Evolutionary conservation across 2,329 filamentous ascomycete species (phyloP).

Genomic region (Emmonsiellopsis sp.): DNA sequence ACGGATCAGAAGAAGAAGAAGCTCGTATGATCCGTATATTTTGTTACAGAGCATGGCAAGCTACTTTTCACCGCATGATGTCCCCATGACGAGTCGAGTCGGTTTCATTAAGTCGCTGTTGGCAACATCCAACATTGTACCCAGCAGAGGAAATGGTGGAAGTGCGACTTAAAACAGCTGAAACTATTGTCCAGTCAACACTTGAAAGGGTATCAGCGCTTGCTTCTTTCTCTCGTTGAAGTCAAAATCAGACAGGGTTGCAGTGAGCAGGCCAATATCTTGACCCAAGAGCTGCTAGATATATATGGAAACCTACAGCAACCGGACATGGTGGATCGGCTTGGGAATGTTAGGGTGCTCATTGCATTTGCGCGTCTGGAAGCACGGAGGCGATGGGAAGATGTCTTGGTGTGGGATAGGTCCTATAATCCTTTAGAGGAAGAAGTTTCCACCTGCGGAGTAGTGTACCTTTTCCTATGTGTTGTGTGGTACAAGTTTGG

Average conservation of each 20-base stretch:
- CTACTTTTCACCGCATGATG: no score
- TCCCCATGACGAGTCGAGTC: no score
- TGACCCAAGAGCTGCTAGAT: not conserved
- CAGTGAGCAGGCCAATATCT: not conserved
- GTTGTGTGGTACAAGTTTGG: not conserved
- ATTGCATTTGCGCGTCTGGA: not conserved
- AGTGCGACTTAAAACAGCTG: not conserved
- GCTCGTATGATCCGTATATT: no score
- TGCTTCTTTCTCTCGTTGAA: not conserved
- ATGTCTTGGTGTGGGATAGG: not conserved
- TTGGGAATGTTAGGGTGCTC: not conserved
- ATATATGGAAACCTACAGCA: not conserved
- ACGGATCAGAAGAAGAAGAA: no score
- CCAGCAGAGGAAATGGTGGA: not conserved
- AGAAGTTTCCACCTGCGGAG: no score
- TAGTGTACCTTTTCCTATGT: no score
- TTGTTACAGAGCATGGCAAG: no score
- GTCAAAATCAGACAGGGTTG: not conserved
- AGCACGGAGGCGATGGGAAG: not conserved
- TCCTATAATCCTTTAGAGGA: not conserved
- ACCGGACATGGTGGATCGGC: not conserved
- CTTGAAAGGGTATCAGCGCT: not conserved
- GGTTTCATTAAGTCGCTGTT: no score
- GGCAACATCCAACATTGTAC: no score
- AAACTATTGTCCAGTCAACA: not conserved